Base-by-base conservation (phyloP, 495 filamentous ascomycete species). In the Lichenothelia convexa region DNA sequence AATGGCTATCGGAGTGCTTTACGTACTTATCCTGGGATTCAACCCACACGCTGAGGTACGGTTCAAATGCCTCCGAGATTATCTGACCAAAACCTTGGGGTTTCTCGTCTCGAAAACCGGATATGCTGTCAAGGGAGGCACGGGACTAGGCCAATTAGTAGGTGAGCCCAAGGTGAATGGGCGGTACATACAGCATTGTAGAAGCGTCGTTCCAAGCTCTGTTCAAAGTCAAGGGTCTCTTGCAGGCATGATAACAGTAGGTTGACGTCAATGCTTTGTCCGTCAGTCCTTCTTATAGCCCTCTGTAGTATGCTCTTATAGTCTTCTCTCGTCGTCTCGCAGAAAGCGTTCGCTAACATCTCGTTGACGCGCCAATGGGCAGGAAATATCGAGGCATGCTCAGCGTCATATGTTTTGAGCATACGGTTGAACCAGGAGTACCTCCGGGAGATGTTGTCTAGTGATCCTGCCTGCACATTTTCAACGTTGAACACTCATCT, bases 371-470 rank as follows among this genome's bases (percentile, higher is more conserved):
- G 75, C 89, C 89, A 97, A 36, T 75, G 67, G 0, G 73, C 49
- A 9, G 91, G 91, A 48, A 95, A 97, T 29, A 97, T 83, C 20
- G 60, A 59, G 5, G 82, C 75, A 60, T 93, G 89, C 50, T 97
- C 87, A 22, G 85, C 79, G 47, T 97, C 91, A 55, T 93, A 93
- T 9, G 80, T 85, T 62, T 93, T 93, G 50, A 95, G 61, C 68
- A 89, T 93, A 32, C 89, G 70, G 53, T 80, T 80, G 55, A 95
- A 91, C 89, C 89, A 97, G 5, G 87, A 79, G 54, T 93, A 97
- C 42, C 89, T 64, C 43, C 91, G 68, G 5, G 87, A 79, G 42
- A 97, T 97, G 48, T 97, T 97, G 61, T 97, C 89, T 58, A 97
- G 63, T 31, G 79, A 94, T 2, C 91, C 89, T 2, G 89, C 89